These are phyloP conservation scores for Rhizopus arrhizus DNA, from an alignment of 371 early-diverging fungal genomes.

Conservation along the genomic window DNA sequence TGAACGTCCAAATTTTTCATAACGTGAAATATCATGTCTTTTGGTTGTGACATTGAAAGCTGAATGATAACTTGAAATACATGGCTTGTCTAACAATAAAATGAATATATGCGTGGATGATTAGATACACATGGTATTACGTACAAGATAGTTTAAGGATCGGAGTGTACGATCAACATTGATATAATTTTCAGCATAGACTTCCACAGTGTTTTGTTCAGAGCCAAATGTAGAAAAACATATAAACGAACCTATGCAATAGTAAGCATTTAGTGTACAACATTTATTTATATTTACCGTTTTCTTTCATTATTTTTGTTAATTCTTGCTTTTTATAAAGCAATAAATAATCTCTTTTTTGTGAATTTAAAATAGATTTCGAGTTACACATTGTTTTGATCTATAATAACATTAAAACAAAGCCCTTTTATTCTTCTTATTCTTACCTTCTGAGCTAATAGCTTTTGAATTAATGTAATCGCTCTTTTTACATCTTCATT, in stretches of 20 bases:
- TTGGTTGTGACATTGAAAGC: constrained; percentile 17
- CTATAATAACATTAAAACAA: constrained; percentile 11
- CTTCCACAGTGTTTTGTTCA: constrained; percentile 52
- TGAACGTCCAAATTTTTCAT: constrained; percentile 50
- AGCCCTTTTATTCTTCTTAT: background rate
- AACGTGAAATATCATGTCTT: constrained; percentile 34
- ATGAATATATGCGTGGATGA: background rate
- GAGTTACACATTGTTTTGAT: constrained; percentile 32
- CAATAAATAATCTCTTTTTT: constrained; percentile 29
- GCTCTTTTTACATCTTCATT: constrained; percentile 22
- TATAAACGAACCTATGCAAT: constrained; percentile 18
- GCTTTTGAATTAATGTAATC: constrained; percentile 17
- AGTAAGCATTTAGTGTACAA: background rate
- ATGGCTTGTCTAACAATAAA: constrained; percentile 25
- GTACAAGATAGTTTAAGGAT: constrained; percentile 73
- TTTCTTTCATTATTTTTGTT: constrained; percentile 28
- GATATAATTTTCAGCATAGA: constrained; percentile 69
- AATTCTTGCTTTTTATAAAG: constrained; percentile 28
- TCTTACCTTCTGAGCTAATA: constrained; percentile 25
- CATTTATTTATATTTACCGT: constrained; percentile 15
- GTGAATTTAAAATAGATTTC: constrained; percentile 28
- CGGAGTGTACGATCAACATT: constrained; percentile 77
- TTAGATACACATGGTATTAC: constrained; percentile 1
- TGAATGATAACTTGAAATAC: constrained; percentile 35
- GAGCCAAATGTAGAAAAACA: constrained; percentile 22